Evolutionary conservation across 129 eudicot species (phyloP).

Genomic region (Escallonia herrerae): DNA sequence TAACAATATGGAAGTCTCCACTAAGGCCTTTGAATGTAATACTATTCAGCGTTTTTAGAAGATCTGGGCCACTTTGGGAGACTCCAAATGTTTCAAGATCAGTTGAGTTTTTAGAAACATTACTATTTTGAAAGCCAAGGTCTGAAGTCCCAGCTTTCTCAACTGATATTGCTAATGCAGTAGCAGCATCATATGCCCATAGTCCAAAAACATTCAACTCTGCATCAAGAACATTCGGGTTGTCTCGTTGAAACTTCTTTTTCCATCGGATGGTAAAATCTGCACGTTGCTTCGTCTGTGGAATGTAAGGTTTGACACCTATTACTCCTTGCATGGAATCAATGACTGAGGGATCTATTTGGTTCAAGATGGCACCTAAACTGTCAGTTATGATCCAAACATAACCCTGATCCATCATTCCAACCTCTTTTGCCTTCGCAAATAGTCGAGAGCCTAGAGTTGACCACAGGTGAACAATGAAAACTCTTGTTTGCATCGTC

Average conservation of each 20-base stretch:
- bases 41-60: constrained; percentile 10
- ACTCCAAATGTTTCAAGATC: constrained; percentile 17
- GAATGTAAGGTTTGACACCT: constrained; percentile 37
- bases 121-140: neutral
- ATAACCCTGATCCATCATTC: constrained; percentile 48
- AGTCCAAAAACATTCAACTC: constrained; percentile 15
- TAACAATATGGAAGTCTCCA: constrained; percentile 23
- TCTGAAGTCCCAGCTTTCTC: constrained; percentile 8
- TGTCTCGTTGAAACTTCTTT: neutral
- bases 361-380: constrained; percentile 16
- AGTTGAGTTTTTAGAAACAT: neutral
- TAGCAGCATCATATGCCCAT: constrained; percentile 26
- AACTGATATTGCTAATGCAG: constrained; percentile 13
- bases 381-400: constrained; percentile 54
- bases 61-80: constrained; percentile 21
- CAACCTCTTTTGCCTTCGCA: constrained; percentile 21
- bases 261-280: constrained; percentile 21
- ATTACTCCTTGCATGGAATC: constrained; percentile 43
- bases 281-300: constrained; percentile 15
- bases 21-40: constrained; percentile 28
- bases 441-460: constrained; percentile 28
- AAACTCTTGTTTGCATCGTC: constrained; percentile 36
- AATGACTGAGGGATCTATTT: neutral
- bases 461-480: constrained; percentile 30
- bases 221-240: neutral